These are phyloP conservation scores for Russula foetens DNA, from an alignment of 768 basidiomycete genomes.

Conservation along the genomic window DNA sequence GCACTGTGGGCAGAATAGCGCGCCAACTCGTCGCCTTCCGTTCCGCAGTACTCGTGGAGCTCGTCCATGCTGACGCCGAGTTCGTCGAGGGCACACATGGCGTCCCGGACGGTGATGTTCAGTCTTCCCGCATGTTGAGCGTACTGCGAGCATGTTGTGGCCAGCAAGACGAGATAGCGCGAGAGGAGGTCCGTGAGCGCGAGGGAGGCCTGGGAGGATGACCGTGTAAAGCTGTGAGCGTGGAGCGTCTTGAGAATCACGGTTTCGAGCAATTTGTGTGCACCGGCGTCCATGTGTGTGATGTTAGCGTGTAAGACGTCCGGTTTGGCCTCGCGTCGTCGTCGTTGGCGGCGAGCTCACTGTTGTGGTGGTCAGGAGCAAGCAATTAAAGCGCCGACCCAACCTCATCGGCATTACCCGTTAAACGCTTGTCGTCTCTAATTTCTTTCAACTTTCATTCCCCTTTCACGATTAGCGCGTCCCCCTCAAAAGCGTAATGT, in stretches of 20 bases:
- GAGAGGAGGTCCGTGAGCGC: slow-evolving; percentile 70
- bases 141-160: slow-evolving; percentile 61
- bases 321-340: slow-evolving; percentile 10
- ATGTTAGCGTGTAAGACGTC: not conserved
- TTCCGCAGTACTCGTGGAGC: slow-evolving; percentile 52
- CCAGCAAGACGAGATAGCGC: slow-evolving; percentile 60
- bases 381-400: slow-evolving; percentile 18
- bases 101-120: slow-evolving; percentile 49
- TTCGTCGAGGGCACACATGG: slow-evolving; percentile 60
- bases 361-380: slow-evolving; percentile 22
- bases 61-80: slow-evolving; percentile 67
- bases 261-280: slow-evolving; percentile 57
- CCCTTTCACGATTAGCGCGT: not conserved
- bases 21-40: slow-evolving; percentile 61
- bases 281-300: slow-evolving; percentile 41
- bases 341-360: slow-evolving; percentile 18
- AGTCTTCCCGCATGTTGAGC: slow-evolving; percentile 69
- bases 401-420: slow-evolving; percentile 14
- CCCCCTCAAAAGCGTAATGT: no score
- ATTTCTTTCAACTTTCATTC: not conserved
- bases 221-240: slow-evolving; percentile 67
- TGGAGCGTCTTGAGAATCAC: slow-evolving; percentile 64
- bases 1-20: slow-evolving; percentile 58
- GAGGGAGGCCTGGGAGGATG: slow-evolving; percentile 62
- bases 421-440: no score